Percentiles rank a stretch among this genome's conserved stretches.
Evolutionary conservation across 1,139 yeast genomes (phyloP).

Genomic region (Debaryomycetaceae sp.): DNA sequence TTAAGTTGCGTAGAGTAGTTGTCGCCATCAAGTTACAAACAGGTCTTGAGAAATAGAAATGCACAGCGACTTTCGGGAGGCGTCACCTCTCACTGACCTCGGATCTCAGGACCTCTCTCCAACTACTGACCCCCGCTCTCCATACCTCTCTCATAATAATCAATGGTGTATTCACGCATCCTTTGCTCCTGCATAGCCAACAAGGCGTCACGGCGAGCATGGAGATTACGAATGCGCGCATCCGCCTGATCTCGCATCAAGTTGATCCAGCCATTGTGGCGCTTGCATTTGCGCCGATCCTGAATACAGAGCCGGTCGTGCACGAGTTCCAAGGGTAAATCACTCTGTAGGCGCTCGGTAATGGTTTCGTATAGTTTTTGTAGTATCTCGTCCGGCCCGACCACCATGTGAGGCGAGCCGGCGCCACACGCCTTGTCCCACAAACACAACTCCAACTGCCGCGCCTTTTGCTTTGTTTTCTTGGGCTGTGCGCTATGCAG

Average conservation of each 20-base stretch:
- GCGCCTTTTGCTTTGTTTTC: not conserved
- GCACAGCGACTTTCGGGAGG: too few relatives aligned
- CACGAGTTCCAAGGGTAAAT: conserved; percentile 12
- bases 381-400: too few relatives aligned
- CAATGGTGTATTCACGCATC: conserved; percentile 25
- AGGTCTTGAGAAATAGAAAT: too few relatives aligned
- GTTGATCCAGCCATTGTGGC: conserved; percentile 60
- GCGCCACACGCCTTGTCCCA: too few relatives aligned
- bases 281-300: conserved; percentile 57
- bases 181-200: conserved; percentile 14
- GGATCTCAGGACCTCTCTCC: not conserved
- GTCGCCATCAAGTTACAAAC: too few relatives aligned
- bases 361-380: conserved; percentile 7
- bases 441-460: conserved; percentile 19
- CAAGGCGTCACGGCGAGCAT: conserved; percentile 10
- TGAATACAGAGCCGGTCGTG: conserved; percentile 33
- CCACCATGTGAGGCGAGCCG: too few relatives aligned
- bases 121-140: not conserved
- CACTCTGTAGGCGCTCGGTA: conserved; percentile 8
- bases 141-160: conserved; percentile 15
- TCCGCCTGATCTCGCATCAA: conserved; percentile 38
- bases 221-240: conserved; percentile 19
- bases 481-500: not conserved
- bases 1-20: too few relatives aligned
- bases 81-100: too few relatives aligned